Percentiles rank a stretch among this genome's conserved stretches.
Evolutionary conservation across 768 basidiomycete species (phyloP).

Genomic region (Russula virescens): DNA sequence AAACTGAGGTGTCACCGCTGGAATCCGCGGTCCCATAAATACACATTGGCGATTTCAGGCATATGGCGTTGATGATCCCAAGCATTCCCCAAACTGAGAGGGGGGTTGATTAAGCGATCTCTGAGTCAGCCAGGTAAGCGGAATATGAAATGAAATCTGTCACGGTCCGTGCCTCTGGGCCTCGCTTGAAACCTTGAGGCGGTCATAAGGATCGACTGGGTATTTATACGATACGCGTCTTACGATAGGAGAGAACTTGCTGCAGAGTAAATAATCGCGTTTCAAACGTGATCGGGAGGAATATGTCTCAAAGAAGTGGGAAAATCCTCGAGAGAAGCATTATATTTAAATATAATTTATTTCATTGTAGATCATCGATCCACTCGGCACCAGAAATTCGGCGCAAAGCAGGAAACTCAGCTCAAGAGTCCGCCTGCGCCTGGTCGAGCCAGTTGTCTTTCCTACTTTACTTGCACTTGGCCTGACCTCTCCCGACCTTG

Average conservation of each 20-base stretch:
- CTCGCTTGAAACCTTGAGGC: constrained; percentile 4
- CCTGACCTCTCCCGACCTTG: too few relatives aligned
- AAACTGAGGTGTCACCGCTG: too few relatives aligned
- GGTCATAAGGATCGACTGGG: background rate
- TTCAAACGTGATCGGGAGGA: background rate
- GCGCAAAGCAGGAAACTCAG: constrained; percentile 14
- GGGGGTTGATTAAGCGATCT: too few relatives aligned
- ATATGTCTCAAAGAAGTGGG: background rate
- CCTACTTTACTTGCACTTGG: background rate
- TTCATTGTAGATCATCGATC: constrained; percentile 10
- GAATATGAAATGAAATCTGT: too few relatives aligned
- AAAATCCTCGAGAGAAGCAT: constrained; percentile 3
- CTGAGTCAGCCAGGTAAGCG: too few relatives aligned
- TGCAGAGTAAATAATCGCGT: background rate
- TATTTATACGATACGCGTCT: too few relatives aligned
- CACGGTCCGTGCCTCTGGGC: background rate
- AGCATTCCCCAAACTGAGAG: too few relatives aligned
- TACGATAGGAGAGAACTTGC: too few relatives aligned
- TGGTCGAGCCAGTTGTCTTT: background rate
- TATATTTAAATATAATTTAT: background rate
- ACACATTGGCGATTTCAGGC: too few relatives aligned
- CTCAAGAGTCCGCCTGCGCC: constrained; percentile 17
- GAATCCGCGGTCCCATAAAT: too few relatives aligned
- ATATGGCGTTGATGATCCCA: too few relatives aligned
- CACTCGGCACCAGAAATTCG: background rate